Percentiles rank a stretch among this genome's conserved stretches.
These are phyloP conservation scores for Marchantia paleacea DNA, from an alignment of 225 moss, liverwort and hornwort genomes.

Conservation along the genomic window DNA sequence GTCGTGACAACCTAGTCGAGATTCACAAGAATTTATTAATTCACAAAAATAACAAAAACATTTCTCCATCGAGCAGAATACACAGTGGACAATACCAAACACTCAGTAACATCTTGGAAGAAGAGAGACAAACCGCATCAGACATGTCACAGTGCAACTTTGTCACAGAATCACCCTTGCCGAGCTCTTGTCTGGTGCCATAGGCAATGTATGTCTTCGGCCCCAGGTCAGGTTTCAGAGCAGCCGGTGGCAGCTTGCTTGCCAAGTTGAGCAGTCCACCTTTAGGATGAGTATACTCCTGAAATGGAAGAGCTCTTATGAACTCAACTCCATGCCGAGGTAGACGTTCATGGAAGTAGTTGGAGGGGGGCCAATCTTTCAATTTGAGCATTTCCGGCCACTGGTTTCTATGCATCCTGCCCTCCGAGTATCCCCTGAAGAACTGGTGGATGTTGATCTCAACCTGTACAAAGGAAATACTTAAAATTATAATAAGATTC, in stretches of 20 bases:
- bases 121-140: conserved; percentile 62
- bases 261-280: conserved; percentile 79
- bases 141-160: conserved; percentile 98
- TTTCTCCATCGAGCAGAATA: background rate
- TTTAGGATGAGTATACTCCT: conserved; percentile 77
- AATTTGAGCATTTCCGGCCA: conserved; percentile 95
- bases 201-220: conserved; percentile 97
- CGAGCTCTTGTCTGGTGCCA: conserved; percentile 70
- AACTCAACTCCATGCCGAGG: conserved; percentile 86
- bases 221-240: conserved; percentile 80
- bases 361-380: conserved; percentile 95
- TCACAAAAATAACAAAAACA: background rate
- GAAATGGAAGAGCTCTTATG: conserved; percentile 76
- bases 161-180: conserved; percentile 90
- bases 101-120: background rate
- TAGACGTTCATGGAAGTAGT: conserved; percentile 82
- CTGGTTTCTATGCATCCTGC: conserved; percentile 61
- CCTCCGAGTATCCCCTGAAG: conserved; percentile 73
- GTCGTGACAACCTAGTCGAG: background rate
- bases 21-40: background rate
- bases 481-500: background rate
- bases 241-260: conserved; percentile 63
- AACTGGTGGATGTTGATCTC: conserved; percentile 96
- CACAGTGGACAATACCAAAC: background rate
- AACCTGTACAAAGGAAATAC: conserved; percentile 47